phyloP scores from a whole-genome alignment of 2,329 filamentous ascomycete genomes.

The Hymenoscyphus linearis region DNA sequence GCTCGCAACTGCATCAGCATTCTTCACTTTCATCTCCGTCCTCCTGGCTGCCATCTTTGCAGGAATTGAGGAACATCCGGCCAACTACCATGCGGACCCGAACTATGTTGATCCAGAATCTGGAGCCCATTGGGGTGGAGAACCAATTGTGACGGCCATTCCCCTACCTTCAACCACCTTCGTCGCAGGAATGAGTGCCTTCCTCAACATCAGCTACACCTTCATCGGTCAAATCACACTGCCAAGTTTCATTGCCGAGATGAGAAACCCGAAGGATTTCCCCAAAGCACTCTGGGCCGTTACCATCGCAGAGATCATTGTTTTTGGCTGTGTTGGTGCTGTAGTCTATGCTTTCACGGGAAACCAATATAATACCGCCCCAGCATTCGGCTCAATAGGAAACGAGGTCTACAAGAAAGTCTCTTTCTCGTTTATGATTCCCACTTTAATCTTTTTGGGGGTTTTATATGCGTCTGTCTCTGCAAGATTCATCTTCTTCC shows the following conservation, averaged over 20 bases:
- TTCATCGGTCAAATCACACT: conserved; percentile 95
- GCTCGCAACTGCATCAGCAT: conserved; percentile 71
- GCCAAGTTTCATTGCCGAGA: conserved; percentile 92
- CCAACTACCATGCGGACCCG: conserved; percentile 52
- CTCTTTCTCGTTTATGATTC: conserved; percentile 91
- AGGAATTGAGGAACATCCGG: conserved; percentile 68
- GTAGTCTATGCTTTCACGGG: conserved; percentile 85
- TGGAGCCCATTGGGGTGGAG: conserved; percentile 40
- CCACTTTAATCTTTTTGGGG: conserved; percentile 86
- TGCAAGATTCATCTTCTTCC: conserved; percentile 87
- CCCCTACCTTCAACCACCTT: conserved; percentile 69
- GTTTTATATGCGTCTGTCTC: conserved; percentile 88
- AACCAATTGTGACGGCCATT: conserved; percentile 62
- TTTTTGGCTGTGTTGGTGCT: conserved; percentile 77
- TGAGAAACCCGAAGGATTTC: conserved; percentile 77
- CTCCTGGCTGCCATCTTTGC: conserved; percentile 79
- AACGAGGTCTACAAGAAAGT: conserved; percentile 76
- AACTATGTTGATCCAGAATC: conserved; percentile 31
- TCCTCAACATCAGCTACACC: conserved; percentile 93
- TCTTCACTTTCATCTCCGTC: conserved; percentile 88
- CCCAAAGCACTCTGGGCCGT: conserved; percentile 90
- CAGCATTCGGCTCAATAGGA: conserved; percentile 79
- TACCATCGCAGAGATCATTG: conserved; percentile 79
- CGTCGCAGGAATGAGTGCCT: conserved; percentile 76
- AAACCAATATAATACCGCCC: conserved; percentile 80